A percentile compares a stretch with the other conserved stretches of the same genome.
Conservation (phyloP, 306 rosid species). For the Cicer yamashitae region DNA sequence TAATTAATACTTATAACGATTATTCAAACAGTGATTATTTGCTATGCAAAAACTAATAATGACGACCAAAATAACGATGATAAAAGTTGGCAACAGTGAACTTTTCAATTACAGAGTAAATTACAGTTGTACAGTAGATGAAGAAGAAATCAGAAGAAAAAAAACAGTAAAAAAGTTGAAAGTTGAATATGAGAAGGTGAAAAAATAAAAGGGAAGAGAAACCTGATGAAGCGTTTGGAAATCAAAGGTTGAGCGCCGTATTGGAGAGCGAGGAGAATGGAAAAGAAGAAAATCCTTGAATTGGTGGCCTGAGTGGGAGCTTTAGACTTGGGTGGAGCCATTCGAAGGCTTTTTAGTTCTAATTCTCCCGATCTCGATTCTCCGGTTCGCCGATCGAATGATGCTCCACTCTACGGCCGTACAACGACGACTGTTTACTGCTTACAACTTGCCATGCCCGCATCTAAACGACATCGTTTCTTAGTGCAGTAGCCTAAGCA, state of each 20-base stretch:
- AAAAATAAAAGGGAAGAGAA: not conserved
- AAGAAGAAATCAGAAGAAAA: not conserved
- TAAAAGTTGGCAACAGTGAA: not conserved
- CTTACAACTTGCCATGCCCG: conserved; percentile 8
- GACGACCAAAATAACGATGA: not conserved
- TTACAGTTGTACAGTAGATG: not conserved
- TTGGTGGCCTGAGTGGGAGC: conserved; percentile 44
- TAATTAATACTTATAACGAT: conserved; percentile 20
- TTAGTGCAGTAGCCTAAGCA: not conserved
- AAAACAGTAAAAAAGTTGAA: not conserved
- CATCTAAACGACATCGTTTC: conserved; percentile 37
- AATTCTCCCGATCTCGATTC: conserved; percentile 30
- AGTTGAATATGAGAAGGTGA: conserved; percentile 20
- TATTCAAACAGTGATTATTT: not conserved
- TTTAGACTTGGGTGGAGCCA: conserved; percentile 52
- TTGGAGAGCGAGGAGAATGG: conserved; percentile 83
- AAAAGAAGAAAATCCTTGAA: conserved; percentile 64
- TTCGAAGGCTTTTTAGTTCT: conserved; percentile 54
- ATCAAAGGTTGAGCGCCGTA: conserved; percentile 97
- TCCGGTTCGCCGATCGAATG: conserved; percentile 11
- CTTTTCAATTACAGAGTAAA: not conserved
- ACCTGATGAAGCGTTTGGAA: conserved; percentile 86
- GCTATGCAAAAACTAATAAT: not conserved
- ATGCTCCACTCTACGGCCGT: conserved; percentile 21
- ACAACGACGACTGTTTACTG: conserved; percentile 13